A percentile compares a stretch with the other conserved stretches of the same genome.
These are phyloP conservation scores for Emericellopsis cladophorae DNA, from an alignment of 2,329 filamentous ascomycete genomes.

Conservation along the genomic window DNA sequence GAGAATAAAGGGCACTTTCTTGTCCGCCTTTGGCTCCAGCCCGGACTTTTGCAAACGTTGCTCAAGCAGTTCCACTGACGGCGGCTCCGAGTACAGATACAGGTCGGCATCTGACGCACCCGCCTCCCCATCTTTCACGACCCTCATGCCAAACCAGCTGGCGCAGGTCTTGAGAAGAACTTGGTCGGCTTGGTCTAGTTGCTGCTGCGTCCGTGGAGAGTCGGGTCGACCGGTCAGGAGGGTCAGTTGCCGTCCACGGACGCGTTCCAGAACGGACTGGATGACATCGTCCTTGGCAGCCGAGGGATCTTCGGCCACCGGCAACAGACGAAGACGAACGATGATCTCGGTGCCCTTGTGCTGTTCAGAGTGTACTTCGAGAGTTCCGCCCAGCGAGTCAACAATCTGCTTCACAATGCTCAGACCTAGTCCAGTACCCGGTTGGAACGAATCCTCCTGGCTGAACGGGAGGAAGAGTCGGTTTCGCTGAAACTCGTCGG, in stretches of 20 bases:
- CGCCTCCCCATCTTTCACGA: constrained; percentile 7
- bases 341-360: constrained; percentile 42
- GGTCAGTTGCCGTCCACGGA: constrained; percentile 7
- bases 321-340: constrained; percentile 28
- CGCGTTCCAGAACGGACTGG: constrained; percentile 3
- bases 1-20: constrained; percentile 12
- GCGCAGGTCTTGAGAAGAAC: constrained; percentile 15
- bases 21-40: neutral
- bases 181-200: constrained; percentile 11
- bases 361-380: constrained; percentile 40
- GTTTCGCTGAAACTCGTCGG: constrained; percentile 44
- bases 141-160: constrained; percentile 20
- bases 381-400: constrained; percentile 43
- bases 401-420: constrained; percentile 51
- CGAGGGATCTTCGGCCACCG: constrained; percentile 3
- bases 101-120: constrained; percentile 8
- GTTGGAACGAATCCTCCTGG: constrained; percentile 48
- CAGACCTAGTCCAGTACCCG: constrained; percentile 49
- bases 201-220: constrained; percentile 4
- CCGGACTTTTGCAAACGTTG: constrained; percentile 6
- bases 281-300: constrained; percentile 6
- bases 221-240: constrained; percentile 6
- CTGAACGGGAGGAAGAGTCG: constrained; percentile 49
- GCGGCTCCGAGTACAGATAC: constrained; percentile 14
- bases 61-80: constrained; percentile 6